These are phyloP conservation scores for Rhizomucor miehei DNA, from an alignment of 371 early-diverging fungal genomes.

Conservation along the genomic window DNA sequence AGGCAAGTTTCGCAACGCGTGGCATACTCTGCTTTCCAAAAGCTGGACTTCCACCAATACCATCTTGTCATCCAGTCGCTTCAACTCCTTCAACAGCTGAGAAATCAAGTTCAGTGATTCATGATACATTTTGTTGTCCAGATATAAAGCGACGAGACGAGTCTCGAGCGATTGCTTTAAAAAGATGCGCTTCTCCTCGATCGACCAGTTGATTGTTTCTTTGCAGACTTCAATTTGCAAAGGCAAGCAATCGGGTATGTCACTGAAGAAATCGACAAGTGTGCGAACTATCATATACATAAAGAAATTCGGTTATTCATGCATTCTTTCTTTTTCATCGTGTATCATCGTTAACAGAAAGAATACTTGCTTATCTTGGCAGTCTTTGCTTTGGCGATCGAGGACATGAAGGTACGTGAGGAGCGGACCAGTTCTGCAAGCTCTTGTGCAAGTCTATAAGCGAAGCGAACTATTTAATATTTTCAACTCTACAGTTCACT, in stretches of 20 bases:
- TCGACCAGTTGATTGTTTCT: conserved; percentile 92
- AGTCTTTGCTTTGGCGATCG: conserved; percentile 94
- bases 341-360: not conserved
- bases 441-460: conserved; percentile 57
- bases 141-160: conserved; percentile 85
- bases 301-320: not conserved
- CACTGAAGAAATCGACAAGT: conserved; percentile 86
- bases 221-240: conserved; percentile 92
- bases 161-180: conserved; percentile 94
- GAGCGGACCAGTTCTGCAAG: conserved; percentile 80
- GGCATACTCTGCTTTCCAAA: conserved; percentile 93
- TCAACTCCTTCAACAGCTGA: conserved; percentile 89
- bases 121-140: conserved; percentile 92
- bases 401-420: conserved; percentile 74
- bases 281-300: conserved; percentile 62
- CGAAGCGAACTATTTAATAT: too few relatives aligned
- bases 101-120: conserved; percentile 87
- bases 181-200: conserved; percentile 87
- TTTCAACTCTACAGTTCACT: conserved; percentile 39
- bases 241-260: conserved; percentile 82
- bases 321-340: too few relatives aligned
- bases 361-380: conserved; percentile 82
- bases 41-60: conserved; percentile 96
- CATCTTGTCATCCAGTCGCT: conserved; percentile 98
- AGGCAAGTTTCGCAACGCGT: conserved; percentile 90